Percentiles rank a stretch among this genome's conserved stretches.
These are phyloP conservation scores for Leccinum fallax DNA, from an alignment of 1,284 basidiomycete species.

Conservation along the genomic window DNA sequence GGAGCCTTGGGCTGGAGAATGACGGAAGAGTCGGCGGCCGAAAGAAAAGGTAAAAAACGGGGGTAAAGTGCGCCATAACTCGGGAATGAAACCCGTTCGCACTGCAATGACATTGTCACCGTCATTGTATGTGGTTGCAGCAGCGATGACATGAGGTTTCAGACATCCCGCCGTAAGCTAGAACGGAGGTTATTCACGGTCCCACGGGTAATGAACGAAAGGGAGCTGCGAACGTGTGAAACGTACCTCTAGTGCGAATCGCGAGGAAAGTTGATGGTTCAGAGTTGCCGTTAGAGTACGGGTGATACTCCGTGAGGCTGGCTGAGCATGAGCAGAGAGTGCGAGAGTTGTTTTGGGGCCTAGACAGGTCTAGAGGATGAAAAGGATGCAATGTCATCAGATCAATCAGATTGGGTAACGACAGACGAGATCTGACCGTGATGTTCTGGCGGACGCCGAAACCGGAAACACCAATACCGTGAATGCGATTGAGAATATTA, in stretches of 20 bases:
- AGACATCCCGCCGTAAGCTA: constrained; percentile 36
- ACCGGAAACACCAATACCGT: constrained; percentile 36
- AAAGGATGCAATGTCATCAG: constrained; percentile 18
- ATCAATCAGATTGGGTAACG: constrained; percentile 22
- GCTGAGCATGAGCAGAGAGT: constrained; percentile 36
- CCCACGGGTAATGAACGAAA: constrained; percentile 25
- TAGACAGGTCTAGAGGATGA: constrained; percentile 41
- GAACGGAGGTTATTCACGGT: constrained; percentile 11
- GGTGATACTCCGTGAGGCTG: constrained; percentile 28
- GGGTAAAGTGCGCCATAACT: constrained; percentile 30
- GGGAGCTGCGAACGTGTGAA: constrained; percentile 15
- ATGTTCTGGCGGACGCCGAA: constrained; percentile 42
- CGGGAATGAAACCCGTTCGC: constrained; percentile 30
- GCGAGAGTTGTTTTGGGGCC: constrained; percentile 41
- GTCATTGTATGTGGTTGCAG: constrained; percentile 42
- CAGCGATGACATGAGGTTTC: constrained; percentile 41
- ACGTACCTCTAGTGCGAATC: constrained; percentile 51
- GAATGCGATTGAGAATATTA: constrained; percentile 37
- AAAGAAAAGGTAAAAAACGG: constrained; percentile 35
- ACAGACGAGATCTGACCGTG: constrained; percentile 38
- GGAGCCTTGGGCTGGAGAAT: constrained; percentile 33
- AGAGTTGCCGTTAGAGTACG: constrained; percentile 59
- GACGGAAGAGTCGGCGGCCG: constrained; percentile 37
- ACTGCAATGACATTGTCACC: constrained; percentile 32
- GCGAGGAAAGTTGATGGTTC: constrained; percentile 64